Percentiles rank a stretch among this genome's conserved stretches.
Conservation (phyloP, 352 stramenopile genomes). For the Phytopythium mirpurense region DNA sequence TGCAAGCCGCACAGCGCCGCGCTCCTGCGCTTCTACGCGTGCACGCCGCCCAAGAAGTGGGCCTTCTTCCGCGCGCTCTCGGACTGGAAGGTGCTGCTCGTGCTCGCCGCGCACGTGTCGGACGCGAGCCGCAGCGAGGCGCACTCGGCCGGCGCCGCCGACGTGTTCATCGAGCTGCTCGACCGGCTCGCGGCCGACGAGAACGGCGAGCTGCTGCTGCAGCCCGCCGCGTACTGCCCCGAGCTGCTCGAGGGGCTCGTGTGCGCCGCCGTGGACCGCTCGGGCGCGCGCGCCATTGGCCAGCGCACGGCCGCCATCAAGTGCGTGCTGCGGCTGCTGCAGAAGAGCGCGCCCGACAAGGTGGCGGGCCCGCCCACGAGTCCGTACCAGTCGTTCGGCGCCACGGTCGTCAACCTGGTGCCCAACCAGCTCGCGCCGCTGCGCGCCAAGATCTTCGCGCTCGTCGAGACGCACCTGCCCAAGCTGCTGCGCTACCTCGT, state of each 20-base stretch:
- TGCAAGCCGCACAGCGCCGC: constrained; percentile 80
- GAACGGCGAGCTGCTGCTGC: constrained; percentile 84
- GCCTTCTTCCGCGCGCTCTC: constrained; percentile 80
- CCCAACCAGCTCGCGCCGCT: constrained; percentile 73
- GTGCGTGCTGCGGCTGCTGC: constrained; percentile 69
- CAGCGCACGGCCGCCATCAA: constrained; percentile 83
- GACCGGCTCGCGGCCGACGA: constrained; percentile 85
- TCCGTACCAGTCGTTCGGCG: constrained; percentile 82
- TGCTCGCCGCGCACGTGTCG: constrained; percentile 79
- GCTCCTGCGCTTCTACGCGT: constrained; percentile 62
- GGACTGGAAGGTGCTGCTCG: constrained; percentile 86
- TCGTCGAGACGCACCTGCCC: constrained; percentile 59
- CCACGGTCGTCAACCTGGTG: constrained; percentile 82
- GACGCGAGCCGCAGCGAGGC: constrained; percentile 48
- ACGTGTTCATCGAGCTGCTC: constrained; percentile 87
- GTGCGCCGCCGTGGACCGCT: constrained; percentile 40
- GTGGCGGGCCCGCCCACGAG: constrained; percentile 73
- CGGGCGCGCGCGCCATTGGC: constrained; percentile 28
- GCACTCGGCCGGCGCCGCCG: constrained; percentile 76
- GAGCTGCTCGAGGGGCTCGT: constrained; percentile 84
- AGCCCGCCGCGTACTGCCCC: constrained; percentile 77
- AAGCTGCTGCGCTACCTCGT: constrained; percentile 68
- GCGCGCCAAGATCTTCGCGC: constrained; percentile 64
- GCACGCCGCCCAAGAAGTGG: constrained; percentile 80
- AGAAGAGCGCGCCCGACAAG: constrained; percentile 72